Evolutionary conservation across 2,329 filamentous ascomycete species (phyloP).

Genomic region (Fusarium longipes): DNA sequence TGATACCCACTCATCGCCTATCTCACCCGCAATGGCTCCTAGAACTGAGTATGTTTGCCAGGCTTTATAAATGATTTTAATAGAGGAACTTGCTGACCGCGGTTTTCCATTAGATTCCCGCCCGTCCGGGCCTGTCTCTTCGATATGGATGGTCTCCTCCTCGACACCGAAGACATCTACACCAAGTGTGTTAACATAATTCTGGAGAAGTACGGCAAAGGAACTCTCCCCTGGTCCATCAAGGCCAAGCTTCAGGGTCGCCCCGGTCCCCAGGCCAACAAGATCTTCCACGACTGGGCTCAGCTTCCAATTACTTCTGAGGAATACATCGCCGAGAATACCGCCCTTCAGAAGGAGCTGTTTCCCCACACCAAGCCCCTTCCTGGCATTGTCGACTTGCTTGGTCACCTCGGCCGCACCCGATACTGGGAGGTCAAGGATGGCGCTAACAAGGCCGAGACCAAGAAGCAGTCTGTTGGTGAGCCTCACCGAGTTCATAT

Average conservation of each 20-base stretch:
- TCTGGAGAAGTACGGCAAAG: slow-evolving; percentile 78
- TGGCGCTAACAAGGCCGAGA: slow-evolving; percentile 38
- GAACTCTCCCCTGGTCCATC: slow-evolving; percentile 87
- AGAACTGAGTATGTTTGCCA: slow-evolving; percentile 56
- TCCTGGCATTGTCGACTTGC: slow-evolving; percentile 78
- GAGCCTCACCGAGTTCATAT: slow-evolving; percentile 70
- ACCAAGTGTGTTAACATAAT: slow-evolving; percentile 85
- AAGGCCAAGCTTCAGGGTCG: slow-evolving; percentile 84
- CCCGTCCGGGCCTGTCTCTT: slow-evolving; percentile 92
- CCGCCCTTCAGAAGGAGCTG: slow-evolving; percentile 72
- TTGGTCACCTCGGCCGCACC: slow-evolving; percentile 68
- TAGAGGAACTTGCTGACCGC: slow-evolving; percentile 18
- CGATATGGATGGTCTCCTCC: slow-evolving; percentile 97
- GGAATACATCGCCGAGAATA: slow-evolving; percentile 71
- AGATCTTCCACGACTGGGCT: slow-evolving; percentile 80
- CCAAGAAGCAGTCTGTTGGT: slow-evolving; percentile 24
- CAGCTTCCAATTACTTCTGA: slow-evolving; percentile 80
- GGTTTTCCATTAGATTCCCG: slow-evolving; percentile 68
- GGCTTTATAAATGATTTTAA: background rate
- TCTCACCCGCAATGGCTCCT: slow-evolving; percentile 53
- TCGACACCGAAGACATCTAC: slow-evolving; percentile 93
- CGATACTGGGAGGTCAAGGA: slow-evolving; percentile 60
- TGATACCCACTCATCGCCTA: background rate
- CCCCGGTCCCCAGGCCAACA: slow-evolving; percentile 64
- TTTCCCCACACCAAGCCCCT: slow-evolving; percentile 83